Base-by-base conservation (phyloP, 2,329 filamentous ascomycete species). In the Thielaviopsis punctulata region DNA sequence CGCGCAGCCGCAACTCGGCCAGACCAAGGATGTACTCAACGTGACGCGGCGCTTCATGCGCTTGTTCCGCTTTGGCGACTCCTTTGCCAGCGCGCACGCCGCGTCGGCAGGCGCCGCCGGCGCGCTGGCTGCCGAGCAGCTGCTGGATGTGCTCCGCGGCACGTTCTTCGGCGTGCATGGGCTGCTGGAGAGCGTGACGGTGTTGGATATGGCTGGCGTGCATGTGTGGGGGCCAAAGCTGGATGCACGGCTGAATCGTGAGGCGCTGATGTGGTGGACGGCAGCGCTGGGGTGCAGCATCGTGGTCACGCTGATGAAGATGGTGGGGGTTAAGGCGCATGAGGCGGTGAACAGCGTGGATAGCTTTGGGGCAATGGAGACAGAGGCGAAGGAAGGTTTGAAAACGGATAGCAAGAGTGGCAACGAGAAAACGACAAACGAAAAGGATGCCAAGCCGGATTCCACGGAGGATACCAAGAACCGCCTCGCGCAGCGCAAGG, bases 261-360 rank as follows among this genome's bases (percentile, higher is more conserved):
- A 86, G 64, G 76, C 75, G 0, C 77, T 84, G 64, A 73, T 77
- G 50, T 80, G 83, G 63, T 88, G 84, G 84, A 75, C 86, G 57
- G 75, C 79, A 39, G 73, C 73, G 0, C 66, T 86, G 21, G 65
- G 65, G 10, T 72, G 74, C 54, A 76, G 73, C 1, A 64, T 76
- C 0, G 43, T 73, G 2, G 59, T 68, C 22, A 65, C 68, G 1
- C 25, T 69, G 27, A 57, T 76, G 55, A 64, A 68, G 55, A 60
- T 76, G 39, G 53, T 65, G n/a, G 63, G 62, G 45, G 56, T 68
- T 12, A 55, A 66, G 25, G 63, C 64, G 5, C 62, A 63, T 22
- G 61, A 62, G 18, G 64, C 68, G 2, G 64, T 66, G 8, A 50
- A 51, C 33, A 44, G 44, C 8, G 48, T 33, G 12, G 52, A 50